These are phyloP conservation scores for Euclidium syriacum DNA, from an alignment of 345 rosid genomes.

Conservation along the genomic window DNA sequence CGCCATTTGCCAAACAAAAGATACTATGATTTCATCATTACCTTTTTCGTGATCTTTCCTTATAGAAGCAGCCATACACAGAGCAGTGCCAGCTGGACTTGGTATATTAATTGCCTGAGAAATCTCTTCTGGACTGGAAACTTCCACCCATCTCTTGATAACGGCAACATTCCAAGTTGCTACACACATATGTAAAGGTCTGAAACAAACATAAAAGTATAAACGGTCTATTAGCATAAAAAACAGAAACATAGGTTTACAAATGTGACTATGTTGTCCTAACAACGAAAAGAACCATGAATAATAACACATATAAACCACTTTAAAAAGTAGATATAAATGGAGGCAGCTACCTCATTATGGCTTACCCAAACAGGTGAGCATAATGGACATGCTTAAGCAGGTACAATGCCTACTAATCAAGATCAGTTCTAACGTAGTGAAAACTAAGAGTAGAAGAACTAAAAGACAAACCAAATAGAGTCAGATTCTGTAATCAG, in stretches of 20 bases:
- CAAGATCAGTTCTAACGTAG: neutral
- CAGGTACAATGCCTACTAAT: neutral
- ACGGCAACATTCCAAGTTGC: conserved; percentile 88
- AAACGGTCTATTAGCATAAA: conserved; percentile 4
- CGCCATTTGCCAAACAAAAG: neutral
- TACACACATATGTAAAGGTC: conserved; percentile 88
- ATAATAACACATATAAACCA: neutral
- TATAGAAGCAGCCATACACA: conserved; percentile 85
- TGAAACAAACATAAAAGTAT: conserved; percentile 32
- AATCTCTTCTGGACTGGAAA: conserved; percentile 65
- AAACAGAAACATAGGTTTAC: neutral
- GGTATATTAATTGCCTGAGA: conserved; percentile 69
- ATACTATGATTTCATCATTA: conserved; percentile 33
- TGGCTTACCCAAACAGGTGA: neutral
- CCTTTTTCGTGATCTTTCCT: conserved; percentile 95
- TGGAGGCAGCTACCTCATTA: neutral
- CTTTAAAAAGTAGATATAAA: neutral
- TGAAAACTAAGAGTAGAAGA: neutral
- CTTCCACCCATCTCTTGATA: conserved; percentile 90
- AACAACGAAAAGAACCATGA: neutral
- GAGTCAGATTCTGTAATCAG: neutral
- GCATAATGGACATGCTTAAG: neutral
- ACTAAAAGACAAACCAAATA: neutral
- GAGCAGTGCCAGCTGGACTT: conserved; percentile 79
- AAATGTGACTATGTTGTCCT: neutral